Conservation (phyloP, 257 asterid genomes). For the Verbascum thapsus region DNA sequence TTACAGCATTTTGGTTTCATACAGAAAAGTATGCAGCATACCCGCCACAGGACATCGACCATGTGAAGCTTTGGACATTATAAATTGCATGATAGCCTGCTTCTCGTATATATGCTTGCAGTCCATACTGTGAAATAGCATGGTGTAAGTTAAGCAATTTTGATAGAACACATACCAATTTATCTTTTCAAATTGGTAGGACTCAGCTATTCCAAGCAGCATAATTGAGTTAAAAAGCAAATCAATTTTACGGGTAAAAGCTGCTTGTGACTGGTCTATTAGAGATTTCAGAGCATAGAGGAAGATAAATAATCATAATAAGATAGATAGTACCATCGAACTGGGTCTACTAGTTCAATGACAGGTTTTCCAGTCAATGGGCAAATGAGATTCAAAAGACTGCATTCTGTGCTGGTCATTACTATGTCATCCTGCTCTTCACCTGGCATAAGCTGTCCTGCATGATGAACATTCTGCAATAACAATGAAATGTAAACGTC, state of each 20-base stretch:
- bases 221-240: conserved; percentile 15
- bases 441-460: conserved; percentile 95
- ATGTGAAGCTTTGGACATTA: conserved; percentile 41
- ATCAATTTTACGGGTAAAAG: background rate
- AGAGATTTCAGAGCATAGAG: conserved; percentile 13
- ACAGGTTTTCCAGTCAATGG: conserved; percentile 87
- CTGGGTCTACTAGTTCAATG: conserved; percentile 75
- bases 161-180: background rate
- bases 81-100: conserved; percentile 53
- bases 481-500: conserved; percentile 21
- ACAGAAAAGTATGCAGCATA: conserved; percentile 27
- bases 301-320: conserved; percentile 9
- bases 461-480: conserved; percentile 88
- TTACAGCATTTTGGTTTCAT: conserved; percentile 1
- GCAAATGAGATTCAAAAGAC: conserved; percentile 63
- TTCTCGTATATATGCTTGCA: conserved; percentile 95
- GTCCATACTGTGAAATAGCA: conserved; percentile 56
- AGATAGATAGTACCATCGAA: conserved; percentile 60
- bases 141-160: background rate
- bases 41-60: conserved; percentile 86
- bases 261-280: background rate
- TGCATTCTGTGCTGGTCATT: conserved; percentile 79
- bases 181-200: conserved; percentile 8
- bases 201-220: background rate
- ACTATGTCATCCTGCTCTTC: conserved; percentile 96